These are phyloP conservation scores for Tolypocladium capitatum DNA, from an alignment of 2,329 filamentous ascomycete species.

Conservation along the genomic window DNA sequence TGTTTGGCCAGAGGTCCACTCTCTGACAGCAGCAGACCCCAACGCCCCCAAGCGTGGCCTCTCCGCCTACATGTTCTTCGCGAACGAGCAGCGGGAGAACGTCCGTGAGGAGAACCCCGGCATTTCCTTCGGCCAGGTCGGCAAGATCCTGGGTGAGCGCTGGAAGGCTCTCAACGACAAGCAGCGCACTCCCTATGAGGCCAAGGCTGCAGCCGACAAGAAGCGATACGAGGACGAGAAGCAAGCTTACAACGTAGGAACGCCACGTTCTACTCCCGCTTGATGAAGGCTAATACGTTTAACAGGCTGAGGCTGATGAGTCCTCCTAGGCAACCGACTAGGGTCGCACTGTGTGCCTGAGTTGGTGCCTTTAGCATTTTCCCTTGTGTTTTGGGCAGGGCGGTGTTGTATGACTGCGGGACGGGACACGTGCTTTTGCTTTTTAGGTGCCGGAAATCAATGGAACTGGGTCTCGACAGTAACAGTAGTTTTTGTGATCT, in stretches of 20 bases:
- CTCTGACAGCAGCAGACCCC: conserved; percentile 48
- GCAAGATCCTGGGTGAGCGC: conserved; percentile 94
- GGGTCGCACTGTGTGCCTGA: neutral
- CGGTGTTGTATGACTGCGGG: conserved; percentile 29
- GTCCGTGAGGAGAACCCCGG: conserved; percentile 97
- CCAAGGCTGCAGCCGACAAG: conserved; percentile 94
- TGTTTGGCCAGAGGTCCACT: conserved; percentile 5
- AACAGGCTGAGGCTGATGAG: conserved; percentile 46
- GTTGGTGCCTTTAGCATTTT: conserved; percentile 3
- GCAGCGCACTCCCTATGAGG: conserved; percentile 87
- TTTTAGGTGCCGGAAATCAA: conserved; percentile 20
- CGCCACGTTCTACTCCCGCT: conserved; percentile 4
- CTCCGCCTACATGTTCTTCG: conserved; percentile 99
- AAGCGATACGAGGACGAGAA: conserved; percentile 99
- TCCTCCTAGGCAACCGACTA: conserved; percentile 19
- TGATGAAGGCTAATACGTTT: conserved; percentile 13
- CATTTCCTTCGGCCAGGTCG: conserved; percentile 96
- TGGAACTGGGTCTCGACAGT: conserved; percentile 18
- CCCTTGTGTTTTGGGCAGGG: conserved; percentile 23
- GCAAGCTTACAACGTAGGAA: conserved; percentile 73
- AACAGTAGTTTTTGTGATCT: conserved; percentile 20
- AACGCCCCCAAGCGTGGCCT: conserved; percentile 99
- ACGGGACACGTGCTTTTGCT: conserved; percentile 24
- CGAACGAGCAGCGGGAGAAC: conserved; percentile 97
- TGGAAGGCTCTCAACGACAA: conserved; percentile 96